Conservation (phyloP, 495 filamentous ascomycete species). For the Viridothelium virens region DNA sequence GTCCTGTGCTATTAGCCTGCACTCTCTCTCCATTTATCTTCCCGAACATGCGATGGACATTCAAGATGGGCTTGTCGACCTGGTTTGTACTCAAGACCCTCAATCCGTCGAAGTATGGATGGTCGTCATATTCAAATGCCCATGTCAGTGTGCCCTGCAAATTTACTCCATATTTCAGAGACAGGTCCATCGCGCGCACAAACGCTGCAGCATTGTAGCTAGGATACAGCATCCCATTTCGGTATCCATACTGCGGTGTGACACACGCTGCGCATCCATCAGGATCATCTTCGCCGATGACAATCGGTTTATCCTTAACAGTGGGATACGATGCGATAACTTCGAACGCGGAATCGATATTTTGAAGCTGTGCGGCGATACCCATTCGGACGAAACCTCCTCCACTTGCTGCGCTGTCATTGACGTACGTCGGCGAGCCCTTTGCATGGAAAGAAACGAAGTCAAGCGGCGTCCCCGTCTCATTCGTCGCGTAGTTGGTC, state of each 20-base stretch:
- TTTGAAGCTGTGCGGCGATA: slow-evolving; percentile 16
- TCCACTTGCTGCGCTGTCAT: slow-evolving; percentile 3
- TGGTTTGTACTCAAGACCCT: slow-evolving; percentile 20
- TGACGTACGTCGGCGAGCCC: slow-evolving; percentile 20
- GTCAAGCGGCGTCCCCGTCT: slow-evolving; percentile 20
- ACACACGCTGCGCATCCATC: slow-evolving; percentile 22
- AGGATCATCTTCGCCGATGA: slow-evolving; percentile 24
- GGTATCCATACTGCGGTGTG: slow-evolving; percentile 18
- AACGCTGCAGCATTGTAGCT: slow-evolving; percentile 22
- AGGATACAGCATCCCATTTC: slow-evolving; percentile 21
- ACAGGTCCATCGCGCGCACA: slow-evolving; percentile 18
- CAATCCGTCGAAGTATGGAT: slow-evolving; percentile 22
- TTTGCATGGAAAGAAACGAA: slow-evolving; percentile 25
- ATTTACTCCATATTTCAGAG: slow-evolving; percentile 20
- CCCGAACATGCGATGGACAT: slow-evolving; percentile 24
- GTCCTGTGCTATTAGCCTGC: slow-evolving; percentile 15
- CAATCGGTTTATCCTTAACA: slow-evolving; percentile 17
- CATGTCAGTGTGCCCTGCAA: slow-evolving; percentile 18
- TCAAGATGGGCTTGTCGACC: slow-evolving; percentile 23
- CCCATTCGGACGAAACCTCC: slow-evolving; percentile 21
- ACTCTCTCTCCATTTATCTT: slow-evolving; percentile 18
- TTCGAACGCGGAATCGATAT: slow-evolving; percentile 19
- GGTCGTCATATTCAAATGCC: slow-evolving; percentile 20
- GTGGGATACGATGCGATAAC: slow-evolving; percentile 17
- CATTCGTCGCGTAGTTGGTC: slow-evolving; percentile 20